Percentiles rank a stretch among this genome's conserved stretches.
Conservation (phyloP, 2,329 filamentous ascomycete genomes). For the Shiraia sp. region DNA sequence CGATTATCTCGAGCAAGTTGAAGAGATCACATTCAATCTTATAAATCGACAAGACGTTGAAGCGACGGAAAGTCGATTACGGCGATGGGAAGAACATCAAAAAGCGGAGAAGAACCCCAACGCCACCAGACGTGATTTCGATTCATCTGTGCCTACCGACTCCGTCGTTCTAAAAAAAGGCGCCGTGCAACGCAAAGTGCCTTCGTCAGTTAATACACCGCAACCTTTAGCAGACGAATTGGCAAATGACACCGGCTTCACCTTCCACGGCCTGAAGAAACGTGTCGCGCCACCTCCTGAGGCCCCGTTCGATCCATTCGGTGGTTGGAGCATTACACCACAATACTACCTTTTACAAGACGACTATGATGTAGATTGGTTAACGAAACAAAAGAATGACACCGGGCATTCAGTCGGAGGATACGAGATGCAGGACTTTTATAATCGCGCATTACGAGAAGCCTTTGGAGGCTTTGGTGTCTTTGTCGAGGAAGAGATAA, state of each 20-base stretch:
- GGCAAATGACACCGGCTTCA: constrained; percentile 44
- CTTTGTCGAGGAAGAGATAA: constrained; percentile 76
- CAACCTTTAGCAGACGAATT: constrained; percentile 23
- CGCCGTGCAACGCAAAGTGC: constrained; percentile 61
- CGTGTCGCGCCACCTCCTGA: constrained; percentile 64
- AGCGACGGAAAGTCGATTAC: constrained; percentile 63
- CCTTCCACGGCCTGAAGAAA: constrained; percentile 80
- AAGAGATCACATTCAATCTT: constrained; percentile 87
- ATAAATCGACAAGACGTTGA: constrained; percentile 71
- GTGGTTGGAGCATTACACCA: constrained; percentile 66
- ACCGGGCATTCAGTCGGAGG: constrained; percentile 73
- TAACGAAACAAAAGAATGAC: constrained; percentile 69
- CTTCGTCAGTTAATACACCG: constrained; percentile 11
- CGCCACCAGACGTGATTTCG: constrained; percentile 43
- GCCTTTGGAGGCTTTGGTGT: constrained; percentile 89
- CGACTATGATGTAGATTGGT: constrained; percentile 74
- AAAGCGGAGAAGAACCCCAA: constrained; percentile 54
- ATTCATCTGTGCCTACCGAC: constrained; percentile 21
- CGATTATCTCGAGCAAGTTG: constrained; percentile 91
- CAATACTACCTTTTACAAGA: constrained; percentile 72
- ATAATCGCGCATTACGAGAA: constrained; percentile 78
- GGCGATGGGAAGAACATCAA: constrained; percentile 75
- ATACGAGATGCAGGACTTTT: constrained; percentile 82
- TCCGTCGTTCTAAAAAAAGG: constrained; percentile 64
- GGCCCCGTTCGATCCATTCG: constrained; percentile 86